phyloP scores from a whole-genome alignment of 331 rosid genomes.

The Prunus yedoensis region DNA sequence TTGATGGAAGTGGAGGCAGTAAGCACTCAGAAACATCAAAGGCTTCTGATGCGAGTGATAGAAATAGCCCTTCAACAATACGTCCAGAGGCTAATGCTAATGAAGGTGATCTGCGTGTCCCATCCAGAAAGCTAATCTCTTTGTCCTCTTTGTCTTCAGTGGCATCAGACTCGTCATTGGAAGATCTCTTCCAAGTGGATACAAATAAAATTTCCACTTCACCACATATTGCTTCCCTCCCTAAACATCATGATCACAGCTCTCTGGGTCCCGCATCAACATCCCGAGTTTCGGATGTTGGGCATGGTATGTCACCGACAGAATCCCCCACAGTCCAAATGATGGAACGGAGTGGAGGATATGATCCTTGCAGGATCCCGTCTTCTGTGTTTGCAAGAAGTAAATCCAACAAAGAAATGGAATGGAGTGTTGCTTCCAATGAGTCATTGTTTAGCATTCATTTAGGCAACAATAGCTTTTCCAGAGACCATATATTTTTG shows the following conservation, averaged over 20 bases:
- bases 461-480: constrained; percentile 53
- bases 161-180: constrained; percentile 33
- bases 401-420: constrained; percentile 38
- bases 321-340: constrained; percentile 54
- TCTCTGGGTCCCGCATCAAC: constrained; percentile 24
- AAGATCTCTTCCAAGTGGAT: constrained; percentile 29
- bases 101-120: constrained; percentile 14
- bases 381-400: constrained; percentile 52
- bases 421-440: constrained; percentile 84
- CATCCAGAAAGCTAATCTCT: constrained; percentile 14
- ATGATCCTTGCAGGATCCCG: constrained; percentile 61
- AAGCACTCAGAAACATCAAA: constrained; percentile 25
- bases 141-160: constrained; percentile 31
- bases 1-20: constrained; percentile 19
- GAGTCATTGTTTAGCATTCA: constrained; percentile 89
- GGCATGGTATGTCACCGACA: constrained; percentile 33
- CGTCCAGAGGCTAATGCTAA: constrained; percentile 16
- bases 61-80: constrained; percentile 7
- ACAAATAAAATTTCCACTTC: constrained; percentile 10
- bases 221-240: constrained; percentile 10
- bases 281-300: constrained; percentile 26
- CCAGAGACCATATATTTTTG: constrained; percentile 38
- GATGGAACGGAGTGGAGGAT: constrained; percentile 62
- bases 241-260: constrained; percentile 6
- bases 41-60: constrained; percentile 17